Base-by-base conservation (phyloP, 352 stramenopile species). In the Phytophthora meadii region DNA sequence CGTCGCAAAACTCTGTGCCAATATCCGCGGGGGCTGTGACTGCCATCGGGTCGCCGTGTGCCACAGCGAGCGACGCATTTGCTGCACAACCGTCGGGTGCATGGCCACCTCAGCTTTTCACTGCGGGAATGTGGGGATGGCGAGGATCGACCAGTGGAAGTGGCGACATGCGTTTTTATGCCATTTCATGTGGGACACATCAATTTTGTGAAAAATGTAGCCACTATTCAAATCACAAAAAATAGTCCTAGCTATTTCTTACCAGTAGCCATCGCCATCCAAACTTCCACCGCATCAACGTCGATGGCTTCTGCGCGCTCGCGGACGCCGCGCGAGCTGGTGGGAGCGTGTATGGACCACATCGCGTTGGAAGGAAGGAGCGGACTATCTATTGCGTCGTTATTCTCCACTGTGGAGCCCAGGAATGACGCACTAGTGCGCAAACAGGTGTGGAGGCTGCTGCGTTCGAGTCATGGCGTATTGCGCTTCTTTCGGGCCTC, bases 281-380 rank as follows among this genome's bases (percentile, higher is more conserved):
- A 70, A 70, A 64, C 17, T 45, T 42, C 11, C 17, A 53, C 24
- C 25, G 12, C 36, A 65, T 51, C 36, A 52, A 60, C 30, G 19
- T 24, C 34, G 15, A 65, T 72, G 62, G 47, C 45, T 44, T 42
- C 34, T 14, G 58, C 27, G 36, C 34, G 45, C 47, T 24, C 50
- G 39, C 65, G 30, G 52, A 46, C 60, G 40, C 76, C 78, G 27
- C 69, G 72, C 19, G 74, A 80, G 67, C 70, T 93, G 41, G 77
- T 78, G 37, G 82, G 82, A 32, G 70, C 73, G 4, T 86, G 78
- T 36, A 77, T 92, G 65, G 82, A 93, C 65, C 62, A 85, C 61
- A 70, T 92, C 22, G 77, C 85, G 25, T 70, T 92, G 0, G 85
- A 89, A 61, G 82, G 85, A 11, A 54, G 68, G 24, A 47, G 60